Evolutionary conservation across 1,284 basidiomycete species (phyloP), one percentile per base, ranked within the genome.

Genomic region (Fomitopsis palustris): DNA sequence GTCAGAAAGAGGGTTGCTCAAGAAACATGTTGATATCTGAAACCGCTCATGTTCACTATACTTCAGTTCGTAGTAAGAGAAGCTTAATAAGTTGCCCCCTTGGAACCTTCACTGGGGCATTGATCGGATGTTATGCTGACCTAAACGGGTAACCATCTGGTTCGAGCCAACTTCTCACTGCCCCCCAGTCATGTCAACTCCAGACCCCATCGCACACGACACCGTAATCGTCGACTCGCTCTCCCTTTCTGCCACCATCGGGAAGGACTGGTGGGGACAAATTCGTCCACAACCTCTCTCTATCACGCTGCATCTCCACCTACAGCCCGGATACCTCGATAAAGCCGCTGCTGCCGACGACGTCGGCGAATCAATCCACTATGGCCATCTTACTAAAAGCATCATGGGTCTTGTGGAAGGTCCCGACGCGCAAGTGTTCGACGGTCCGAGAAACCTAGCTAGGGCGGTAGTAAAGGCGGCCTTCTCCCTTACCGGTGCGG

Each of bases 231-330:
- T 82, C 37, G 68, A 77, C 53, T 66, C 71, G 17, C 72, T 81
- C n/a, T 67, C 68, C 16, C 70, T 81, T 16, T 64, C 75, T 3
- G 69, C 74, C 12, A 72, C 67, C 54, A 65, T 83, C 21, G 81
- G 81, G 0, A 63, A 68, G 0, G 82, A 84, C 59, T 78, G 79
- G 62, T 84, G 83, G 83, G 72, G 74, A 1, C 75, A 74, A n/a
- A 33, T 59, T 0, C 74, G 78, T 1, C 56, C 74, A 0, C 82
- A 84, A 53, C 78, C 77, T 0, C 59, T 73, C 23, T 35, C 62
- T 7, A 62, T 84, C 59, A 74, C 73, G 9, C 59, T 83, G 17
- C 73, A 75, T 53, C 72, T 82, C 27, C 74, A 79, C 56, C 72
- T 82, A 3, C 43, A 68, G 10, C 69, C 71, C 0, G 62, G 66